A percentile compares a stretch with the other conserved stretches of the same genome.
Evolutionary conservation across 345 rosid genomes (phyloP).

Genomic region (Balakata baccata): DNA sequence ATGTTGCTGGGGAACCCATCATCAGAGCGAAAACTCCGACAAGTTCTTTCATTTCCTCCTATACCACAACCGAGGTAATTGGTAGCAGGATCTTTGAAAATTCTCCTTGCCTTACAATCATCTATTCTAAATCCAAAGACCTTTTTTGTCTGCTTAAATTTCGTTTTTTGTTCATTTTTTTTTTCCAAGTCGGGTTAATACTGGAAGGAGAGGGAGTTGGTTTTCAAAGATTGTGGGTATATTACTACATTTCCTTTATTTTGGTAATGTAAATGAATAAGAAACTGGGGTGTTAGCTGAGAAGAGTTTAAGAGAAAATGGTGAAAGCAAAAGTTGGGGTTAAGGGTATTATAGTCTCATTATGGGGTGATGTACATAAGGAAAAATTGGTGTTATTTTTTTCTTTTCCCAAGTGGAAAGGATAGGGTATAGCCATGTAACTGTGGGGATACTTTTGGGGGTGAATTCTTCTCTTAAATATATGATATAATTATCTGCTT

Average conservation of each 20-base stretch:
- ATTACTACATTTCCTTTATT: constrained; percentile 12
- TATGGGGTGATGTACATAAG: constrained; percentile 36
- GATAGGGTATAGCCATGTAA: constrained; percentile 39
- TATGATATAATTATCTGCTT: constrained; percentile 21
- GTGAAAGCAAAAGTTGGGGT: constrained; percentile 11
- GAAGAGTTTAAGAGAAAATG: constrained; percentile 15
- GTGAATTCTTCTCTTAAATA: constrained; percentile 31
- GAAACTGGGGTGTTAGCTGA: constrained; percentile 22
- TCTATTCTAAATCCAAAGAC: constrained; percentile 27
- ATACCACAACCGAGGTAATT: constrained; percentile 58
- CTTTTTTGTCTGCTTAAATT: constrained; percentile 20
- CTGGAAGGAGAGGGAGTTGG: constrained; percentile 9
- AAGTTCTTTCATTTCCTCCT: constrained; percentile 62
- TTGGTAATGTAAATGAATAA: constrained; percentile 42
- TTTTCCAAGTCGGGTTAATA: constrained; percentile 15
- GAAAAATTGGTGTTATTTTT: constrained; percentile 20
- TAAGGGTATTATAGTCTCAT: constrained; percentile 18
- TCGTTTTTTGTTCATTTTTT: constrained; percentile 6
- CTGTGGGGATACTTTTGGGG: constrained; percentile 40
- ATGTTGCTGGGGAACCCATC: constrained; percentile 48
- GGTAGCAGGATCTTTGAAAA: constrained; percentile 4
- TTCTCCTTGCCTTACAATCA: constrained; percentile 29
- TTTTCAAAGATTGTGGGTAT: constrained; percentile 27
- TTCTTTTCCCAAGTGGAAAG: neutral
- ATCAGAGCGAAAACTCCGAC: constrained; percentile 58